These are phyloP conservation scores for Fraxinus paxiana DNA, from an alignment of 305 asterid species.

Conservation along the genomic window DNA sequence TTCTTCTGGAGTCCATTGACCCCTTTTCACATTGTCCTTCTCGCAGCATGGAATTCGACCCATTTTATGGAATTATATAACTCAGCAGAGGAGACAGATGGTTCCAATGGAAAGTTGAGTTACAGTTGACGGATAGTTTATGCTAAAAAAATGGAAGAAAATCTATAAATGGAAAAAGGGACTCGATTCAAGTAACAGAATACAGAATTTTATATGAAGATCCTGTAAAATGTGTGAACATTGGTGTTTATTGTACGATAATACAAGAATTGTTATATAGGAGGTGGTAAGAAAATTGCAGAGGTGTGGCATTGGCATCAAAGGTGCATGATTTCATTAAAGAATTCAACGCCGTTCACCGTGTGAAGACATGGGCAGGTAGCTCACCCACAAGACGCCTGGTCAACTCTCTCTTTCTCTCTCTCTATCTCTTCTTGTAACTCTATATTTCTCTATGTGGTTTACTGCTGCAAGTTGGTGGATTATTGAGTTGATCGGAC, in stretches of 20 bases:
- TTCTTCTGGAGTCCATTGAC: conserved; percentile 99
- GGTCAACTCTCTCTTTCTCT: conserved; percentile 63
- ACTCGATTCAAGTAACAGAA: neutral
- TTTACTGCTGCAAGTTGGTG: conserved; percentile 51
- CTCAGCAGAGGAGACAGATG: neutral
- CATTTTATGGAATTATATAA: conserved; percentile 33
- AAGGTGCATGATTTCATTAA: conserved; percentile 76
- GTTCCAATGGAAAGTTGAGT: neutral
- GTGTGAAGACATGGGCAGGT: conserved; percentile 88
- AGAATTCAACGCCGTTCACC: conserved; percentile 86
- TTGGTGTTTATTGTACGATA: conserved; percentile 19
- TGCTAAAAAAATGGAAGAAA: neutral
- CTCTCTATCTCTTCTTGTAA: neutral
- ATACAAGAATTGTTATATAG: conserved; percentile 35
- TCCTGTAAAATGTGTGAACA: neutral
- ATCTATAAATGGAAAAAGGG: neutral
- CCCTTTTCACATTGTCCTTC: conserved; percentile 79
- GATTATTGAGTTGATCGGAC: conserved; percentile 39
- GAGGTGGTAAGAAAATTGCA: conserved; percentile 4
- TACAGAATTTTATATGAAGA: neutral
- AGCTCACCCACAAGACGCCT: conserved; percentile 83
- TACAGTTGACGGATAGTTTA: neutral
- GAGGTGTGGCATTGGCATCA: conserved; percentile 32
- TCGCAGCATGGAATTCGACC: conserved; percentile 93
- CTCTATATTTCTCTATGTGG: conserved; percentile 21